phyloP scores from a whole-genome alignment of 2,329 filamentous ascomycete species.

The Macrophomina phaseolina region DNA sequence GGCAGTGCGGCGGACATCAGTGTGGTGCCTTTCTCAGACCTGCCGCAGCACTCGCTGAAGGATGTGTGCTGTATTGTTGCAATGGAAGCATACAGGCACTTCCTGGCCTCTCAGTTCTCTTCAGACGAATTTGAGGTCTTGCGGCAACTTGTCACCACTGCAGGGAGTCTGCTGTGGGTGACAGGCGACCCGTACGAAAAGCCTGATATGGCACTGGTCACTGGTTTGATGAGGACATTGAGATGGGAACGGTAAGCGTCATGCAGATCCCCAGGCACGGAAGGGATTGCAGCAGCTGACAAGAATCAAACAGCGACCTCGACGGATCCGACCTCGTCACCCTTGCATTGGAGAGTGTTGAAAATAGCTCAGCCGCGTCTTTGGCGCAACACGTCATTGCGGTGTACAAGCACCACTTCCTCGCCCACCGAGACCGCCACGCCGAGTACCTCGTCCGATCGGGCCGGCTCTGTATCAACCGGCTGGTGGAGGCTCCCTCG shows the following conservation, averaged over 20 bases:
- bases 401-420: neutral
- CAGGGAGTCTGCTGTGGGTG: constrained; percentile 15
- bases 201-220: constrained; percentile 14
- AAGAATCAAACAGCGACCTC: neutral
- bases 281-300: neutral
- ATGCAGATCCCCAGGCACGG: neutral
- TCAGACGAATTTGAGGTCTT: neutral
- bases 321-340: neutral
- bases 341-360: neutral
- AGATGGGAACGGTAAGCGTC: constrained; percentile 6
- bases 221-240: constrained; percentile 11
- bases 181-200: constrained; percentile 5
- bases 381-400: neutral
- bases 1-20: neutral
- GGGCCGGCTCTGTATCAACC: neutral
- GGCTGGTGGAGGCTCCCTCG: neutral
- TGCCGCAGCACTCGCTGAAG: neutral
- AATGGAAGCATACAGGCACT: neutral
- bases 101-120: neutral
- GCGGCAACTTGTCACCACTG: constrained; percentile 4
- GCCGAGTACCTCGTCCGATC: neutral
- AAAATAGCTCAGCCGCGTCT: neutral
- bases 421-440: neutral
- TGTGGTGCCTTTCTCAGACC: neutral
- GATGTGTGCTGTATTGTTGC: neutral